Percentiles rank a stretch among this genome's conserved stretches.
Evolutionary conservation across 2,329 filamentous ascomycete species (phyloP).

Genomic region (Fusarium udum): DNA sequence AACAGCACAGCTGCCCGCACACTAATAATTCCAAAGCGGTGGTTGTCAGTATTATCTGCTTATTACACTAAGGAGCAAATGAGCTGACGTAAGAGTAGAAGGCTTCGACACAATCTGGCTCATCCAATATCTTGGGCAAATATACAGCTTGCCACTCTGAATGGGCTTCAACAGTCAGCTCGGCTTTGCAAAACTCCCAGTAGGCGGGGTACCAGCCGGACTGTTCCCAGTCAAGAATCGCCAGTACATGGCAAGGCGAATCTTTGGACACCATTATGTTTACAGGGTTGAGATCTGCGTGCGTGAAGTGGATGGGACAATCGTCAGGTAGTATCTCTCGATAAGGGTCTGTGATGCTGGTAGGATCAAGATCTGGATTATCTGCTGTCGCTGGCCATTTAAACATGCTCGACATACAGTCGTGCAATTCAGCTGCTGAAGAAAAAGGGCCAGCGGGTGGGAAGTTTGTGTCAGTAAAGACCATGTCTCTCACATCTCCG

Average conservation of each 20-base stretch:
- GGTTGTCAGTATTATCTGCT: background rate
- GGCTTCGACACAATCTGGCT: background rate
- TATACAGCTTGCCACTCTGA: slow-evolving; percentile 2
- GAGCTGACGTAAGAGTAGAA: background rate
- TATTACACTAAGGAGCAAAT: background rate
- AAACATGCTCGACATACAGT: slow-evolving; percentile 19
- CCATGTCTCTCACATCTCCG: background rate
- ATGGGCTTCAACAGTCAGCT: background rate
- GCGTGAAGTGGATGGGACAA: slow-evolving; percentile 11
- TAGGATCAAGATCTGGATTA: background rate
- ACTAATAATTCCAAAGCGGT: background rate
- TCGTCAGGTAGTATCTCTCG: background rate
- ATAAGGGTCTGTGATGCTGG: slow-evolving; percentile 4
- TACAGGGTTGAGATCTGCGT: slow-evolving; percentile 23
- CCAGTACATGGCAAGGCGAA: background rate
- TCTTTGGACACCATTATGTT: slow-evolving; percentile 22
- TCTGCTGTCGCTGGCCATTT: background rate
- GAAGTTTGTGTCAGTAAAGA: background rate
- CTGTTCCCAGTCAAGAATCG: background rate
- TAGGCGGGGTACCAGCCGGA: background rate
- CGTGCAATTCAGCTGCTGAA: slow-evolving; percentile 8
- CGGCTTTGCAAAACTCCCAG: background rate
- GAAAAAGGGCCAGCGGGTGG: slow-evolving; percentile 16
- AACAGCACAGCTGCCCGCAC: background rate
- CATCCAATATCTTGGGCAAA: background rate